phyloP scores from a whole-genome alignment of 352 stramenopile genomes.

The Globisporangium paddicum region DNA sequence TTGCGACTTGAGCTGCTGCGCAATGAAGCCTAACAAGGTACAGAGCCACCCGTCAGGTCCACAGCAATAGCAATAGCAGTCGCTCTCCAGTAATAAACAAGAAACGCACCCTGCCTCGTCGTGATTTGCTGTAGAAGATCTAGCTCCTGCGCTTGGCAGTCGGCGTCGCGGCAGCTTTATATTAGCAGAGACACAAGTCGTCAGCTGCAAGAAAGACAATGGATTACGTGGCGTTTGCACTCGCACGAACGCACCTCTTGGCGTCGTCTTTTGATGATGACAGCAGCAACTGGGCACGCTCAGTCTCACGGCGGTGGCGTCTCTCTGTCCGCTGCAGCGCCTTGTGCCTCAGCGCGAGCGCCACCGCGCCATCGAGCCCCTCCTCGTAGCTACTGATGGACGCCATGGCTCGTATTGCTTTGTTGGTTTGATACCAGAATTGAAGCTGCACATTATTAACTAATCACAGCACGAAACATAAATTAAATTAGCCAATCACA shows the following conservation, averaged over 20 bases:
- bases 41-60: not conserved
- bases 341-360: not conserved
- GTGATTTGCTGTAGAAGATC: not conserved
- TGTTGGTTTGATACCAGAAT: not conserved
- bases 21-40: conserved; percentile 38
- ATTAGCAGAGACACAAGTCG: not conserved
- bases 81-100: not conserved
- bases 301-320: not conserved
- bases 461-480: not conserved
- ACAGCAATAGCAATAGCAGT: not conserved
- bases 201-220: not conserved
- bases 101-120: not conserved
- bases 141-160: not conserved
- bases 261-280: not conserved
- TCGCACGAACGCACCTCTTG: not conserved
- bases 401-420: not conserved
- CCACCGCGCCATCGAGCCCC: not conserved
- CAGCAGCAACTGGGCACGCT: not conserved
- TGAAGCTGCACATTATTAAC: not conserved
- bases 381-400: not conserved
- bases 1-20: conserved; percentile 21
- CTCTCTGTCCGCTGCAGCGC: not conserved
- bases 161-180: not conserved
- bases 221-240: not conserved
- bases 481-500: not conserved